A percentile compares a stretch with the other conserved stretches of the same genome.
Evolutionary conservation across 495 filamentous ascomycete species (phyloP).

Genomic region (Hypoxylon subgilvum): DNA sequence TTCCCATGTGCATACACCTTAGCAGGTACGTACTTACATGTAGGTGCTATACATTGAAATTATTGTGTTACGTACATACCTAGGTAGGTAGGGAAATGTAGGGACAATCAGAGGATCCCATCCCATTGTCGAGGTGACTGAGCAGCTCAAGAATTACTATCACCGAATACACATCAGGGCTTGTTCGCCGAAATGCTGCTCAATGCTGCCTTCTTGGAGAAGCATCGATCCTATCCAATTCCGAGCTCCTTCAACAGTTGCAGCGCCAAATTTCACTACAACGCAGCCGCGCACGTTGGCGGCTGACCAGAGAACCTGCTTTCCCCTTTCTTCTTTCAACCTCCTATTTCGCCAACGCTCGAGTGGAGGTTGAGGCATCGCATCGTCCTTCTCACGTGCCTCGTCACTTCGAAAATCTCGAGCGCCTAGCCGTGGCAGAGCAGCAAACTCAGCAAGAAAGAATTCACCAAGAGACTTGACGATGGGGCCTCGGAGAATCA

Average conservation of each 20-base stretch:
- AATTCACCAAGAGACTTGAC: constrained; percentile 69
- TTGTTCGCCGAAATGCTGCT: constrained; percentile 55
- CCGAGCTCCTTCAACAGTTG: constrained; percentile 57
- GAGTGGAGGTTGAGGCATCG: constrained; percentile 42
- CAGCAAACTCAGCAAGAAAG: constrained; percentile 75
- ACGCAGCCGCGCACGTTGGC: constrained; percentile 82
- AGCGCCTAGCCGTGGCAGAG: constrained; percentile 81
- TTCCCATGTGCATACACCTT: too few species aligned
- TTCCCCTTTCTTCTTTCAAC: constrained; percentile 59
- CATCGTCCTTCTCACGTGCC: constrained; percentile 49
- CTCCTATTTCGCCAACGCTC: constrained; percentile 53
- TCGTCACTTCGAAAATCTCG: constrained; percentile 69
- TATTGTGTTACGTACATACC: too few species aligned
- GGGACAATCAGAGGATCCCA: not conserved
- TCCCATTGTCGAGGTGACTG: too few species aligned
- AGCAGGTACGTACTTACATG: too few species aligned
- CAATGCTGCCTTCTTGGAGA: constrained; percentile 55
- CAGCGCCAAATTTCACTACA: constrained; percentile 80
- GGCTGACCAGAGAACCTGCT: constrained; percentile 82
- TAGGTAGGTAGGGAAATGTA: not conserved
- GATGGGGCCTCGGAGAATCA: constrained; percentile 78
- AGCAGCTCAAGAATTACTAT: too few species aligned
- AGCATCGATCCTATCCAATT: constrained; percentile 61
- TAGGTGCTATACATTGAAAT: too few species aligned
- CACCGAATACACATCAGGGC: constrained; percentile 58